Evolutionary conservation across 306 rosid species (phyloP), one percentile per base, ranked within the genome.

Genomic region (Cucurbita pepo): DNA sequence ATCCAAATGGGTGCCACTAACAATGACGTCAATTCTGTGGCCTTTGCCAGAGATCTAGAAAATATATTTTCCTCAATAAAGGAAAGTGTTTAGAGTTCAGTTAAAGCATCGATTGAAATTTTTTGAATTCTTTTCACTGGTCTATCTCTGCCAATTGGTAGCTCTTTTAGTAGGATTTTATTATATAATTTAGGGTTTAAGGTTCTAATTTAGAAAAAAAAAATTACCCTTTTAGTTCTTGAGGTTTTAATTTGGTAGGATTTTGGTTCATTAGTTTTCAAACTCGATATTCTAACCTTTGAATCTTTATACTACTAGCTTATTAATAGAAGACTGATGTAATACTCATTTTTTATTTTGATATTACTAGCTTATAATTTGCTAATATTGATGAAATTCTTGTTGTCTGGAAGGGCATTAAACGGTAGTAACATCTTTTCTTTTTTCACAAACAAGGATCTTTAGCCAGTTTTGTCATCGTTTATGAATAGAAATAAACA

Each of bases 1-100:
- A 91, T 89, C 85, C 86, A 91, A 89, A 91, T 94, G 97, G 99
- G 96, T 77, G 96, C 99, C 69, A 89, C 99, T 74, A 62, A 73
- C 81, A 82, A 83, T 72, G 83, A 89, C 79, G 84, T 94, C 56
- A 82, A 94, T 79, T 65, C 84, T 58, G 81, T 71, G 76, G 95
- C 96, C 77, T 89, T 94, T 81, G 89, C 97, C 65, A 75, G 81
- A 53, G 97, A 91, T 84, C 82, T 94, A 83, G 88, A 81, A 76
- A 89, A 89, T 77, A 86, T 94, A 77, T 90, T 94, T 82, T 90
- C 92, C 56, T 81, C 95, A 66, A 82, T 94, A 71, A 85, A 94
- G 96, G 98, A 74, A 83, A 89, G 90, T 76, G 52, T 22, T 69
- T 50, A 48, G 54, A 22, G 10, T 67, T 56, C n/a, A 43, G 2